These are phyloP conservation scores for Olyra latifolia DNA, from an alignment of 176 grass and related monocot species.

Conservation along the genomic window DNA sequence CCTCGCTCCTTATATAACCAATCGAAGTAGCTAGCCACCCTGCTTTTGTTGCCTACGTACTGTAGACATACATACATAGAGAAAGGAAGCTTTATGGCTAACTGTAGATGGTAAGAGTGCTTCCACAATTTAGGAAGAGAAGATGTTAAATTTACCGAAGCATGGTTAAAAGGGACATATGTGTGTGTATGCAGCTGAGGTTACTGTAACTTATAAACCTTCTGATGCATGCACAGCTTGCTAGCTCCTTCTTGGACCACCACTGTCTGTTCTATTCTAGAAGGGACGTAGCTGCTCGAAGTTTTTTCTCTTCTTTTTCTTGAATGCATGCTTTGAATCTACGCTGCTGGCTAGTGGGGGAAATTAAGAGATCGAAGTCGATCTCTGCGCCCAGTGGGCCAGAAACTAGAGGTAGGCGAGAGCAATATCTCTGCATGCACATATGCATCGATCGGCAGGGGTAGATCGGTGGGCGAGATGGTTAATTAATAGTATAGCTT, in stretches of 20 bases:
- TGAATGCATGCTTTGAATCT: not conserved
- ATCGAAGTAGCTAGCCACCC: not conserved
- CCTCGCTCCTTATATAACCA: constrained; percentile 36
- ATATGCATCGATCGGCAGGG: too few relatives aligned
- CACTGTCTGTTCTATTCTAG: constrained; percentile 49
- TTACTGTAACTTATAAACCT: not conserved
- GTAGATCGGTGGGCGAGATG: not conserved
- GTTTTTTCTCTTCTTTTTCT: not conserved
- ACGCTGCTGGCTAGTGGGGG: not conserved
- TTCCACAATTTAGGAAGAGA: not conserved
- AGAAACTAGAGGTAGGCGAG: constrained; percentile 16
- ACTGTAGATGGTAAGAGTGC: not conserved
- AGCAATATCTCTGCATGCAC: not conserved
- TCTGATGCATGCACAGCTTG: constrained; percentile 37
- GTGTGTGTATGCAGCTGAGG: constrained; percentile 14
- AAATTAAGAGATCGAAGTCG: not conserved
- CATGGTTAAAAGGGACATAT: not conserved
- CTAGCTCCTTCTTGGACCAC: constrained; percentile 39
- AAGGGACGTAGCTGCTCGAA: constrained; percentile 17
- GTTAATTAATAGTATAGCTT: not conserved
- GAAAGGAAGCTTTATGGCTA: constrained; percentile 7
- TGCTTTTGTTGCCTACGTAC: not conserved
- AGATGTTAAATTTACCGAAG: not conserved
- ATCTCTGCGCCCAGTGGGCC: not conserved
- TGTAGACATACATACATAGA: not conserved